A percentile compares a stretch with the other conserved stretches of the same genome.
phyloP scores from a whole-genome alignment of 805 yeast species.

The Nakazawaea populi region DNA sequence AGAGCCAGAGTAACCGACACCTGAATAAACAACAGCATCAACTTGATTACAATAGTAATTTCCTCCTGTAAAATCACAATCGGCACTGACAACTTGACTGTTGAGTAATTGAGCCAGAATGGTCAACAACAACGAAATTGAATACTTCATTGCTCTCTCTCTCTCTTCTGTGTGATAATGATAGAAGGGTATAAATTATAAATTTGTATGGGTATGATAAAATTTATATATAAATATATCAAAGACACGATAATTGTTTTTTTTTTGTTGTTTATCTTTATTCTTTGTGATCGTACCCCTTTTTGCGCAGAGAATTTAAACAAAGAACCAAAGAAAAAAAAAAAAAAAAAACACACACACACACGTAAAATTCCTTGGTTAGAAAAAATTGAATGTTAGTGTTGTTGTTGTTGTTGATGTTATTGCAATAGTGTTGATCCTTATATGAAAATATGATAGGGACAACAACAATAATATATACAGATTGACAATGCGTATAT shows the following conservation, averaged over 20 bases:
- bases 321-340: neutral
- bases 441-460: neutral
- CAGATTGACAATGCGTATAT: neutral
- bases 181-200: neutral
- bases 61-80: slow-evolving; percentile 35
- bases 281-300: neutral
- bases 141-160: slow-evolving; percentile 12
- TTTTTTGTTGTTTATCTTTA: neutral
- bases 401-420: no score
- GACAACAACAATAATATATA: neutral
- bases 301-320: neutral
- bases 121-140: slow-evolving; percentile 15
- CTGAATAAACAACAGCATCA: slow-evolving; percentile 56
- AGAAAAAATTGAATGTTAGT: no score
- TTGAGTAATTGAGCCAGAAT: slow-evolving; percentile 16
- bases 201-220: no score
- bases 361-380: no score
- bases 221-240: neutral
- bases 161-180: neutral
- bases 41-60: slow-evolving; percentile 81
- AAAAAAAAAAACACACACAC: neutral
- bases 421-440: no score
- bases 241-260: neutral
- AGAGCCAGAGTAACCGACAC: slow-evolving; percentile 81
- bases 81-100: slow-evolving; percentile 15